Base-by-base conservation (phyloP, 192 early-diverging fungal species). In the Funneliformis geosporum region DNA sequence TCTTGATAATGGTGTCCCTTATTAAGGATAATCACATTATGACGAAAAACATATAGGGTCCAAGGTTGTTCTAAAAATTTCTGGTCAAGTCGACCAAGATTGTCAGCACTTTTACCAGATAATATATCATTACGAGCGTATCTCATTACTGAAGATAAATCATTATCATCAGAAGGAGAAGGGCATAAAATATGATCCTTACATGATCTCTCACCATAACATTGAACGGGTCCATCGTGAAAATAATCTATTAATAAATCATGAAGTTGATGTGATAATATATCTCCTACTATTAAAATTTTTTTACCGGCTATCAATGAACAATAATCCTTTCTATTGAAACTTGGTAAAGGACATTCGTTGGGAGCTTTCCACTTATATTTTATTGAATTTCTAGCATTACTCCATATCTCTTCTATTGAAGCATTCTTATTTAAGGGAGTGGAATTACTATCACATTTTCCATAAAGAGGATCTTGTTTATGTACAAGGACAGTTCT, bases 121-220 rank as follows among this genome's bases (percentile, higher is more conserved):
- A 90, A 62, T 5, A 86, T 8, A 71, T 90, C 89, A 79, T 90
- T 89, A 10, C 89, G 79, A 9, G 89, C 73, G 77, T 82, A 85
- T 42, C 82, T 85, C 27, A 85, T 76, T 62, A 23, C 16, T 10
- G 74, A 62, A 11, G 1, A 8, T 75, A 25, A 25, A 23, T 11
- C 21, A 42, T 60, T 16, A 16, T 28, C 3, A 16, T 60, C 33
- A 39, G 79, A 64, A 46, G 80, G 73, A 50, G 80, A 61, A 0
- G 69, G 78, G 33, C 82, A 85, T 18, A 85, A 74, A 33, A 79
- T 75, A 39, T 83, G 84, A 5, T 79, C 83, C 80, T 87, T 85
- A 73, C 88, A 90, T 44, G 83, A 82, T 12, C 85, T 39, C 67
- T 89, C 88, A 7, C 89, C 89, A 81, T 86, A 90, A 50, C 89